Base-by-base conservation (phyloP, 257 asterid genomes). In the Eucommia ulmoides region DNA sequence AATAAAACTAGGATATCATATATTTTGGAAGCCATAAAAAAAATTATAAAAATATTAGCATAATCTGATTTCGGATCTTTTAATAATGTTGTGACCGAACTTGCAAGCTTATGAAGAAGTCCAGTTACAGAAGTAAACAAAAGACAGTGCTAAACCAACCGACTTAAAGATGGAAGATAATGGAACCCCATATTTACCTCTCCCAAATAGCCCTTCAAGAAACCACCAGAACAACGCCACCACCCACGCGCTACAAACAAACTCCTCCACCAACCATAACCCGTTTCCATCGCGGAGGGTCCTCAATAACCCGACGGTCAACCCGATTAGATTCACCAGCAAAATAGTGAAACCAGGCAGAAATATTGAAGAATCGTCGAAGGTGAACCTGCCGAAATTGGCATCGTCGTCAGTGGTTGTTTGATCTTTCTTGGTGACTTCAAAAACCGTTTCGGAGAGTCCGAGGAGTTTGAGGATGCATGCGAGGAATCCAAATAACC, bases 131-230 rank as follows among this genome's bases (percentile, higher is more conserved):
- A 60, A 15, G 3, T 55, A 68, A 9, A 71, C 18, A 26, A 71
- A 48, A 33, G 59, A 15, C 14, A 71, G 16, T 14, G 55, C 51
- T 23, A 66, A 20, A 18, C 59, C 59, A 16, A 42, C 60, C 14
- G 77, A 63, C 71, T 66, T 71, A 56, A 22, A 53, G 20, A 71
- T 54, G 21, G 55, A 50, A n/a, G 64, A 20, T 2, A 23, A 24
- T 52, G 77, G 77, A 19, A 71, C 59, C 33, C 77, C 77, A 62
- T 66, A 62, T 20, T 66, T 59, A 1, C 74, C 74, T 54, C 49
- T 71, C 9, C 62, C 53, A 62, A 71, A 62, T 5, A 71, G 53
- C 0, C 77, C 74, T 44, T 63, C 66, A 1, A 71, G 45, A 10
- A 71, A 71, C 11, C 55, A 3, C 77, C 74, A 71, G 48, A 58